Evolutionary conservation across 371 early-diverging fungal species (phyloP), one percentile per base, ranked within the genome.

Genomic region (Saksenaea oblongispora): DNA sequence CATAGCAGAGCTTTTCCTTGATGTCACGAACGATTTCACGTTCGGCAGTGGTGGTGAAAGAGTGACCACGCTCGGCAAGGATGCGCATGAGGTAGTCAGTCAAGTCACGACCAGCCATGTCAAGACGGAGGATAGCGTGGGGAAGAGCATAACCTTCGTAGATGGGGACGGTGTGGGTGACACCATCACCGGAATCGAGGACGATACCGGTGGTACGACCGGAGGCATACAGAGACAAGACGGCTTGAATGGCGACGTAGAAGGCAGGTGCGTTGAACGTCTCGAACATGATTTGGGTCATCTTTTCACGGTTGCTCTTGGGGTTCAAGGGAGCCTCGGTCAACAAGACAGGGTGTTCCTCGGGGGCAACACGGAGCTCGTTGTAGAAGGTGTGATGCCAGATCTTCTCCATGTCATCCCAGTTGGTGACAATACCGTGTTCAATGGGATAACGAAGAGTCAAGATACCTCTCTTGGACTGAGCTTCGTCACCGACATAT

Each of bases 321-420:
- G 99, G 99, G 93, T 99, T 99, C 71, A 99, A 89, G 36, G 99
- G 99, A 54, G 99, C 99, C 84, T 99, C 99, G 61, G 99, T 99
- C 70, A 98, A 89, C 64, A 99, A 86, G 61, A 99, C 98, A 60
- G 99, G 99, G 85, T 99, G 99, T 85, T 99, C 98, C 81, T 96
- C 95, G 73, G 89, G 89, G 60, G 89, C 89, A 62, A 89, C 89
- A 74, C 89, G 89, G 71, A 89, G 82, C 74, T 89, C 89, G 74
- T 89, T 91, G 80, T 89, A 91, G 87, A 97, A 97, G 70, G 99
- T 98, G 87, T 99, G 99, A 83, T 99, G 99, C 97, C 99, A 99
- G 78, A 99, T 99, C 87, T 99, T 99, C 87, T 99, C 99, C 99
- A 99, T 99, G 78, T 98, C 98, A 75, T 99, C 99, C 99, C 99